These are phyloP conservation scores for Erodium trifolium DNA, from an alignment of 441 rosid species.

Conservation along the genomic window DNA sequence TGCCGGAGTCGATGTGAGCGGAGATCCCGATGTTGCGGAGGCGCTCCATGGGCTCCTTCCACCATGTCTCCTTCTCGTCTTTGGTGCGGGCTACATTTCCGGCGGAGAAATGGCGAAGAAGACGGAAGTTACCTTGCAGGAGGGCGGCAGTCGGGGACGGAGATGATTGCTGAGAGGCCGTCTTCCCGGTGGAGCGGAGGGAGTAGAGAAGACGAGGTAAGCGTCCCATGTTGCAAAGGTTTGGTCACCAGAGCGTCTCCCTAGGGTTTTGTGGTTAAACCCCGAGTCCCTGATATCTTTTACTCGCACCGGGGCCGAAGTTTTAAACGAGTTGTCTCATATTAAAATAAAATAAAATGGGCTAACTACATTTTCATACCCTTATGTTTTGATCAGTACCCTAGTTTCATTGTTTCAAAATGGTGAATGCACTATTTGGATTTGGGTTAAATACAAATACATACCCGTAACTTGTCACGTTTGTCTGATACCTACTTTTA, in stretches of 20 bases:
- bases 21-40: constrained; percentile 91
- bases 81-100: constrained; percentile 65
- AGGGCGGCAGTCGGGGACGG: constrained; percentile 48
- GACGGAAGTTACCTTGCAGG: constrained; percentile 40
- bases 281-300: constrained; percentile 22
- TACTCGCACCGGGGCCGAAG: too few relatives aligned
- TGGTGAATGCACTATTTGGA: too few relatives aligned
- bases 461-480: too few relatives aligned
- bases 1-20: constrained; percentile 95
- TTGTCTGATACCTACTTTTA: too few relatives aligned
- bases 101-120: constrained; percentile 51
- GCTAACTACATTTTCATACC: too few relatives aligned
- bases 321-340: too few relatives aligned
- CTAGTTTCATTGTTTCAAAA: too few relatives aligned
- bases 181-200: constrained; percentile 23
- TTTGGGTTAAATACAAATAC: too few relatives aligned
- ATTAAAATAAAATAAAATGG: too few relatives aligned
- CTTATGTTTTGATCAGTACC: too few relatives aligned
- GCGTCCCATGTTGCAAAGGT: constrained; percentile 39
- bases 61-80: constrained; percentile 79
- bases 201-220: constrained; percentile 52
- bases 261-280: constrained; percentile 17
- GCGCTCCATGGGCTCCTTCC: constrained; percentile 85
- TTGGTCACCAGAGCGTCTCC: constrained; percentile 11
- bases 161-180: constrained; percentile 19